Percentiles rank a stretch among this genome's conserved stretches.
Evolutionary conservation across 306 rosid species (phyloP).

Genomic region (Albizia julibrissin): DNA sequence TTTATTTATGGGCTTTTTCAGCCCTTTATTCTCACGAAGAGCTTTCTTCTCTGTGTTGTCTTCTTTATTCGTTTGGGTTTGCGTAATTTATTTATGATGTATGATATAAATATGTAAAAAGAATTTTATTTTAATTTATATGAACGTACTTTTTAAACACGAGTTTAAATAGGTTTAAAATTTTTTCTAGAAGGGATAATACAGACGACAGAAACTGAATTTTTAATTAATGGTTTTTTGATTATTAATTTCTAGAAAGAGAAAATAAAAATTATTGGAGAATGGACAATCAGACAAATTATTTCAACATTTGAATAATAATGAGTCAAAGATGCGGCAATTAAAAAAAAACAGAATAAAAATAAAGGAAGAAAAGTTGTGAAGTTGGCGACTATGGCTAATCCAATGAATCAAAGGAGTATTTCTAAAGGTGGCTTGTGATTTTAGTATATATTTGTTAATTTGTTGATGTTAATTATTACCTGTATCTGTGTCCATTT

Average conservation of each 20-base stretch:
- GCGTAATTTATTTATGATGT: too few species aligned
- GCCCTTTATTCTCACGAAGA: not conserved
- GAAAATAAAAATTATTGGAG: not conserved
- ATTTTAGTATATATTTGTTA: not conserved
- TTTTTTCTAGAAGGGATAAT: not conserved
- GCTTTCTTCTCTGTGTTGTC: not conserved
- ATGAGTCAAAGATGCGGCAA: not conserved
- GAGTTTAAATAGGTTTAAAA: too few species aligned
- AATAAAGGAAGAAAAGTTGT: not conserved
- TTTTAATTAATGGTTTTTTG: not conserved
- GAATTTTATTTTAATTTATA: too few species aligned
- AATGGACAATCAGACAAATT: not conserved
- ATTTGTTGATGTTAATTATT: not conserved
- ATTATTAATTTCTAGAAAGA: not conserved
- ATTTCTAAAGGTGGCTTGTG: not conserved
- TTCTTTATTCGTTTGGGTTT: too few species aligned
- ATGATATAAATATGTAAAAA: too few species aligned
- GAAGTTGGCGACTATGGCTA: not conserved
- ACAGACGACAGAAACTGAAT: not conserved
- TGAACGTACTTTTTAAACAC: too few species aligned
- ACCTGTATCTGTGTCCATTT: not conserved
- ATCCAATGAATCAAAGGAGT: not conserved
- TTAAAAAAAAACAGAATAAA: not conserved
- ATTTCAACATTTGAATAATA: not conserved
- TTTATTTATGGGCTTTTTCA: too few species aligned